phyloP scores from a whole-genome alignment of 2,329 filamentous ascomycete genomes.

The Xylaria sp. region DNA sequence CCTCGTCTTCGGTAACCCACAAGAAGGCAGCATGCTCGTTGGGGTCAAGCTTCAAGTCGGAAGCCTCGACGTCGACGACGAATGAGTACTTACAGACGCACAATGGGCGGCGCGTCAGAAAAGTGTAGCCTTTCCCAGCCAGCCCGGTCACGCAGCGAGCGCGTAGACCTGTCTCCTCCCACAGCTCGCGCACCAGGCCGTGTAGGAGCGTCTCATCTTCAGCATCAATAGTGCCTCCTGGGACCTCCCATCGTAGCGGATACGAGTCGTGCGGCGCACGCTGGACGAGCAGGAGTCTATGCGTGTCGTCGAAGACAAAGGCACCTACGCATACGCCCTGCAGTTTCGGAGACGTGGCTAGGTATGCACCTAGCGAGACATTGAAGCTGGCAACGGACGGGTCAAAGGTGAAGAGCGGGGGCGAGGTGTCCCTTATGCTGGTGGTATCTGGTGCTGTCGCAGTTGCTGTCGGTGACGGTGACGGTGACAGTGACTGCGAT shows the following conservation, averaged over 20 bases:
- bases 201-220: constrained; percentile 54
- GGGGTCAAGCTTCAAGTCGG: constrained; percentile 49
- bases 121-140: constrained; percentile 40
- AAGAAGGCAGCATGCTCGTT: constrained; percentile 50
- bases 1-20: constrained; percentile 51
- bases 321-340: constrained; percentile 45
- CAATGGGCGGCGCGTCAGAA: constrained; percentile 38
- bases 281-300: constrained; percentile 54
- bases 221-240: constrained; percentile 54
- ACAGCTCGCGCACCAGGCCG: constrained; percentile 54
- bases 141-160: constrained; percentile 37
- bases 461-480: neutral
- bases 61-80: constrained; percentile 43
- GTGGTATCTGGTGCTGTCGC: constrained; percentile 11
- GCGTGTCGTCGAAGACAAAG: constrained; percentile 46
- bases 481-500: neutral
- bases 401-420: constrained; percentile 40
- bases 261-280: constrained; percentile 52
- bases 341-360: constrained; percentile 40
- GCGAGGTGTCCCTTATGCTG: constrained; percentile 22
- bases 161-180: constrained; percentile 55
- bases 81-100: constrained; percentile 48
- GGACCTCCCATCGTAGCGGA: constrained; percentile 56
- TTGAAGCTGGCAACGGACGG: constrained; percentile 42
- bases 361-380: constrained; percentile 40